phyloP scores from a whole-genome alignment of 192 early-diverging fungal genomes.

The Diversispora eburnea region DNA sequence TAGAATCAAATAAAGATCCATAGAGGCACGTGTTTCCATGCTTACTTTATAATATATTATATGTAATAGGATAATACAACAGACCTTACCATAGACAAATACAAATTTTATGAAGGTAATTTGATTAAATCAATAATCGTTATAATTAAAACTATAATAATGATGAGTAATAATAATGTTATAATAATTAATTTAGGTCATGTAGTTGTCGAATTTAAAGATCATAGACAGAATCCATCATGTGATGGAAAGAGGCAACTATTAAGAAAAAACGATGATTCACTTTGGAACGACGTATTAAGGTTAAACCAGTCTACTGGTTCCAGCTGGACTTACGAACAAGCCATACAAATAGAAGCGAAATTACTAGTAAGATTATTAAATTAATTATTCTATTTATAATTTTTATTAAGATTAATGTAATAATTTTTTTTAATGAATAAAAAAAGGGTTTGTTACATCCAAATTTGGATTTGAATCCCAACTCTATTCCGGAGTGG shows the following conservation, averaged over 20 bases:
- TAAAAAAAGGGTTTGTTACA: not conserved
- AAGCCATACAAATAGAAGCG: conserved; percentile 4
- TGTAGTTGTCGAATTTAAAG: not conserved
- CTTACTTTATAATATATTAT: not conserved
- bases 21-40: not conserved
- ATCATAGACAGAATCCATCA: not conserved
- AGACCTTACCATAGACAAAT: conserved; percentile 5
- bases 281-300: conserved; percentile 8
- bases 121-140: no score
- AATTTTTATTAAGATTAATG: not conserved
- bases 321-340: conserved; percentile 2
- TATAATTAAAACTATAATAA: not conserved
- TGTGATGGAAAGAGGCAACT: not conserved
- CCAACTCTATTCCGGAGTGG: not conserved
- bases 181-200: not conserved
- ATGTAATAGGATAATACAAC: conserved; percentile 7
- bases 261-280: not conserved
- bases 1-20: not conserved
- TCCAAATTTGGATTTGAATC: conserved; percentile 6
- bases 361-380: conserved; percentile 10
- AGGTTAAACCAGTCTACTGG: not conserved
- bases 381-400: not conserved
- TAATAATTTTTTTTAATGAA: not conserved
- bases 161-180: no score
- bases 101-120: conserved; percentile 9